Percentiles rank a stretch among this genome's conserved stretches.
Evolutionary conservation across 1,284 basidiomycete genomes (phyloP).

Genomic region (Schizopora paradoxa): DNA sequence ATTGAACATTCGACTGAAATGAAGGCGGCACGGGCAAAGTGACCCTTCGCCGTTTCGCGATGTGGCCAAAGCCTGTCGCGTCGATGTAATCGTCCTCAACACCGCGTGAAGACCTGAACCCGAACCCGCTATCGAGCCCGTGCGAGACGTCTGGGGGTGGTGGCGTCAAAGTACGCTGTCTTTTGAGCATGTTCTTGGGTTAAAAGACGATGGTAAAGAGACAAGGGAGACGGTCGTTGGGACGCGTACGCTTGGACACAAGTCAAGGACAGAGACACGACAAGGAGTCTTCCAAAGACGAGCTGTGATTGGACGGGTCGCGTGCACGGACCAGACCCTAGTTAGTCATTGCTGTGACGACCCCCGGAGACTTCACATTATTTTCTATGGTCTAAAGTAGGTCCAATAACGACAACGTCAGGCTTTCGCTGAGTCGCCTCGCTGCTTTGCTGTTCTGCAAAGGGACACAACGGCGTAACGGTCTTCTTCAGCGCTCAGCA

Average conservation of each 20-base stretch:
- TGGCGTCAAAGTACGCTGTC: conserved; percentile 53
- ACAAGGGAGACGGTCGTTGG: neutral
- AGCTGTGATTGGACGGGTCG: neutral
- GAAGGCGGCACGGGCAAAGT: conserved; percentile 26
- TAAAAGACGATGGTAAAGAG: neutral
- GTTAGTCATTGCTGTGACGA: neutral
- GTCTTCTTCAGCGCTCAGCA: no score
- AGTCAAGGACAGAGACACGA: no score
- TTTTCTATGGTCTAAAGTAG: no score
- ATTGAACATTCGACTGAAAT: conserved; percentile 18
- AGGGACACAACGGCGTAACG: no score
- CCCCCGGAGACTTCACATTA: neutral
- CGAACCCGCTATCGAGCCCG: conserved; percentile 19
- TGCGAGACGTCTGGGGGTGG: conserved; percentile 34
- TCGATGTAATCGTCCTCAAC: conserved; percentile 35
- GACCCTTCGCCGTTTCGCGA: conserved; percentile 32
- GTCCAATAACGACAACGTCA: no score
- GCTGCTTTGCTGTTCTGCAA: conserved; percentile 4
- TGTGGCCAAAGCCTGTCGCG: neutral
- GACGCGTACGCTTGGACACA: no score
- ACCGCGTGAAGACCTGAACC: conserved; percentile 12
- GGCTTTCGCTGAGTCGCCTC: neutral
- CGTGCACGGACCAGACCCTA: neutral
- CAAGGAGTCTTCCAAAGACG: conserved; percentile 2
- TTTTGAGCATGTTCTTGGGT: conserved; percentile 60